Percentiles rank a stretch among this genome's conserved stretches.
phyloP scores from a whole-genome alignment of 371 early-diverging fungal species.

The Rhizomucor miehei region DNA sequence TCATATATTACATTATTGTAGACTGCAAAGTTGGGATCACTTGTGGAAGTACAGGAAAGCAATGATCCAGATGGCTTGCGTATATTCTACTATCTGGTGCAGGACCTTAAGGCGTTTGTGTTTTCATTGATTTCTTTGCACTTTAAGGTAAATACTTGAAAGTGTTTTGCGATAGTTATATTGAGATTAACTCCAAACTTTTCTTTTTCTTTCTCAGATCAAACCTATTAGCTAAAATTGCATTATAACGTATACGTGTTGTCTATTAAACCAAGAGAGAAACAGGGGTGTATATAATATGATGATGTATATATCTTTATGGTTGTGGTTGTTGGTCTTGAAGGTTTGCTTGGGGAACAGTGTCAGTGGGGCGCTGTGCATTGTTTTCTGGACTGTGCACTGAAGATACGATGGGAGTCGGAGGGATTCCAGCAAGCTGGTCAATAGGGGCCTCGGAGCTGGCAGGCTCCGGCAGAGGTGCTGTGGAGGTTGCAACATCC shows the following conservation, averaged over 20 bases:
- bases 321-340: too few relatives aligned
- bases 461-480: background rate
- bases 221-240: constrained; percentile 40
- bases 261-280: too few relatives aligned
- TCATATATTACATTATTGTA: too few relatives aligned
- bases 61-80: constrained; percentile 95
- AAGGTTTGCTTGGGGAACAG: too few relatives aligned
- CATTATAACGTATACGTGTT: background rate
- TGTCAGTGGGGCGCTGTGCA: background rate
- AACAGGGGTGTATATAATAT: too few relatives aligned
- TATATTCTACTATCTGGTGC: constrained; percentile 94
- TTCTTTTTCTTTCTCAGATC: constrained; percentile 24
- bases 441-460: background rate
- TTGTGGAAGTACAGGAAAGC: constrained; percentile 86
- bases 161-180: background rate
- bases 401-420: background rate
- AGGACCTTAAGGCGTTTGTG: constrained; percentile 94
- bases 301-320: too few relatives aligned
- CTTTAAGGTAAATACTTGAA: constrained; percentile 79
- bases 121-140: constrained; percentile 93
- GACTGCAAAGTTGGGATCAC: constrained; percentile 90
- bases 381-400: background rate
- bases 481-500: background rate
- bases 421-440: background rate
- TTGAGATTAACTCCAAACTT: background rate